Conservation (phyloP, 1,284 basidiomycete genomes). For the Hemileia vastatrix region DNA sequence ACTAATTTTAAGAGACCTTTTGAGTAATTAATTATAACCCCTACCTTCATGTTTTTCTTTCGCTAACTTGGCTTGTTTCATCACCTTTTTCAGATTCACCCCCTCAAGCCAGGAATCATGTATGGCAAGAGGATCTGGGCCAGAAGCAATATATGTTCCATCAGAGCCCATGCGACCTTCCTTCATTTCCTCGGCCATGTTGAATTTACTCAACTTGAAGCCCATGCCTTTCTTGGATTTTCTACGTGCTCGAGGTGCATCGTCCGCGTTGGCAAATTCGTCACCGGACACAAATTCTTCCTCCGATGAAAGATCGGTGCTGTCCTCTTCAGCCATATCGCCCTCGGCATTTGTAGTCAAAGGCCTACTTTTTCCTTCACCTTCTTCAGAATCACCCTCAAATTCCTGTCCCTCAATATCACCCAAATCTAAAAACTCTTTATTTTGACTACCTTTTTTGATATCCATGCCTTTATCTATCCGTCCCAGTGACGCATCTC, state of each 20-base stretch:
- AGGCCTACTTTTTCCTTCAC: constrained; percentile 29
- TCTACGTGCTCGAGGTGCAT: constrained; percentile 40
- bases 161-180: constrained; percentile 94
- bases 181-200: constrained; percentile 98
- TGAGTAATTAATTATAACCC: constrained; percentile 1
- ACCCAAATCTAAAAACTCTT: constrained; percentile 64
- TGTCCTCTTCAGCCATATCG: constrained; percentile 52
- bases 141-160: constrained; percentile 71
- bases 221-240: constrained; percentile 80
- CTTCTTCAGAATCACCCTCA: constrained; percentile 35
- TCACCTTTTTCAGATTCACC: constrained; percentile 65
- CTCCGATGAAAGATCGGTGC: constrained; percentile 51
- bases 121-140: constrained; percentile 71
- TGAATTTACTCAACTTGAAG: constrained; percentile 84
- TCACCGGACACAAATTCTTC: constrained; percentile 56
- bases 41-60: constrained; percentile 53
- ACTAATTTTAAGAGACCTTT: neutral
- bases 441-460: constrained; percentile 26
- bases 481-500: constrained; percentile 23
- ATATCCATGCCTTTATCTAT: constrained; percentile 26
- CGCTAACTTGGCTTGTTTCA: constrained; percentile 62
- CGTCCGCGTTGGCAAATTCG: constrained; percentile 46
- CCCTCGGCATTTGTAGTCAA: constrained; percentile 33
- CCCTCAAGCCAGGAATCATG: constrained; percentile 95
- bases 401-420: constrained; percentile 96